These are phyloP conservation scores for Trichophaea hybrida DNA, from an alignment of 2,329 filamentous ascomycete species.

Conservation along the genomic window DNA sequence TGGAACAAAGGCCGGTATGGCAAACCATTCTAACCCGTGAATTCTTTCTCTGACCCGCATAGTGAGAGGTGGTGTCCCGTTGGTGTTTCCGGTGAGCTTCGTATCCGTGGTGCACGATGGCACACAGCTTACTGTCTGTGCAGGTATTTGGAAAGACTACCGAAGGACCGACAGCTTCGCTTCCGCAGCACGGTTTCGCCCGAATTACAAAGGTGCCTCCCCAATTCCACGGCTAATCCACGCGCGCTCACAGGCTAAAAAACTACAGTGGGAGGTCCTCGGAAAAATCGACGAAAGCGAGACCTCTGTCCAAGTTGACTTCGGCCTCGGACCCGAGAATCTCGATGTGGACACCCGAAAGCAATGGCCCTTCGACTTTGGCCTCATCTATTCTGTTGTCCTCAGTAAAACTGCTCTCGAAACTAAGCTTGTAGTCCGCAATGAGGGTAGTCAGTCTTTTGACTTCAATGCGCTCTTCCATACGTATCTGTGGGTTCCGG, in stretches of 20 bases:
- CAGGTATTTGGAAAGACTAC: constrained; percentile 77
- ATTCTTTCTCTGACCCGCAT: neutral
- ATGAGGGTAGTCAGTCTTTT: constrained; percentile 67
- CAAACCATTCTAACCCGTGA: neutral
- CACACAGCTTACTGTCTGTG: neutral
- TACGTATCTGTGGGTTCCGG: constrained; percentile 71
- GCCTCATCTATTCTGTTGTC: constrained; percentile 84
- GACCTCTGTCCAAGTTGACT: constrained; percentile 80
- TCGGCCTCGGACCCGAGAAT: constrained; percentile 65
- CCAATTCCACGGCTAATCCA: neutral
- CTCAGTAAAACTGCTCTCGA: constrained; percentile 59
- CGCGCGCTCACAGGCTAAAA: neutral
- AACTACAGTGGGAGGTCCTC: constrained; percentile 69
- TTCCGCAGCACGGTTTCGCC: constrained; percentile 91
- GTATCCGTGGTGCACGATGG: neutral
- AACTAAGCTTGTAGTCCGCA: constrained; percentile 75
- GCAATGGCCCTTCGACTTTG: constrained; percentile 77
- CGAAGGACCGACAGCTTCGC: constrained; percentile 60
- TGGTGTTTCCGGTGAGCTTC: constrained; percentile 70
- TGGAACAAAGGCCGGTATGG: constrained; percentile 53
- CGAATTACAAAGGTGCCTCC: constrained; percentile 45
- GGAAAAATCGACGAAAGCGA: constrained; percentile 66
- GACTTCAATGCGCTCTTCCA: constrained; percentile 88
- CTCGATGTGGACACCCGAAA: constrained; percentile 53
- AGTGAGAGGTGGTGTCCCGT: constrained; percentile 77